Evolutionary conservation across 2,329 filamentous ascomycete genomes (phyloP).

Genomic region (Metarhizium robertsii): DNA sequence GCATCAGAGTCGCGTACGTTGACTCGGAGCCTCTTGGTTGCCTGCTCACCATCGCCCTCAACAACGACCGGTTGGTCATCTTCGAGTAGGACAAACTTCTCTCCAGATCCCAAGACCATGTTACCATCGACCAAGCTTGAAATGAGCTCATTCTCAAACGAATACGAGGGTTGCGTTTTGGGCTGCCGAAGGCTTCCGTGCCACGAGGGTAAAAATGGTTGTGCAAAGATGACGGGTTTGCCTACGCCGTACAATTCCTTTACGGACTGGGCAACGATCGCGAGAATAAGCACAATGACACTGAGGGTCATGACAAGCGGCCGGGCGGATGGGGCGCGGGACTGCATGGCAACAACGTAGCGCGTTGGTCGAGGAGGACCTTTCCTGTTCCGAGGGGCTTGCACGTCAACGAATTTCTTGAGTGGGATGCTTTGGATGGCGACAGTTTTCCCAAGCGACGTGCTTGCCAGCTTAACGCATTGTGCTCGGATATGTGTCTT

Average conservation of each 20-base stretch:
- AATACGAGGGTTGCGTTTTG: conserved; percentile 14
- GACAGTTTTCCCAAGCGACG: conserved; percentile 70
- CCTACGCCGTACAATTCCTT: conserved; percentile 53
- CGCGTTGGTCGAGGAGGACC: conserved; percentile 44
- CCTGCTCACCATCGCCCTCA: neutral
- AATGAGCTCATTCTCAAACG: conserved; percentile 24
- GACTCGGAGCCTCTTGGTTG: conserved; percentile 23
- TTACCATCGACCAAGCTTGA: conserved; percentile 26
- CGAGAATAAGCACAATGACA: conserved; percentile 49
- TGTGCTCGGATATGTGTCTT: conserved; percentile 29
- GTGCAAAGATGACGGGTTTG: conserved; percentile 46
- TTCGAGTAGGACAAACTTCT: conserved; percentile 29
- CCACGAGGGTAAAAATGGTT: conserved; percentile 44
- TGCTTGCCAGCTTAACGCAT: conserved; percentile 65
- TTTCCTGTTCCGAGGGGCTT: conserved; percentile 22
- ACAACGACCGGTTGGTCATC: neutral
- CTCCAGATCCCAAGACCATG: conserved; percentile 22
- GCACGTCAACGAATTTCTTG: conserved; percentile 30
- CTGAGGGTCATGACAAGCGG: conserved; percentile 44
- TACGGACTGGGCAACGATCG: conserved; percentile 53
- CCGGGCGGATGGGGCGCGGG: conserved; percentile 39
- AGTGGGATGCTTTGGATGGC: conserved; percentile 74
- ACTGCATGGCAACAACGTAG: conserved; percentile 58
- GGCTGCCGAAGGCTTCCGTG: conserved; percentile 21
- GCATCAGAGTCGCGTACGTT: conserved; percentile 36